Evolutionary conservation across 306 rosid species (phyloP).

Genomic region (Albizia julibrissin): DNA sequence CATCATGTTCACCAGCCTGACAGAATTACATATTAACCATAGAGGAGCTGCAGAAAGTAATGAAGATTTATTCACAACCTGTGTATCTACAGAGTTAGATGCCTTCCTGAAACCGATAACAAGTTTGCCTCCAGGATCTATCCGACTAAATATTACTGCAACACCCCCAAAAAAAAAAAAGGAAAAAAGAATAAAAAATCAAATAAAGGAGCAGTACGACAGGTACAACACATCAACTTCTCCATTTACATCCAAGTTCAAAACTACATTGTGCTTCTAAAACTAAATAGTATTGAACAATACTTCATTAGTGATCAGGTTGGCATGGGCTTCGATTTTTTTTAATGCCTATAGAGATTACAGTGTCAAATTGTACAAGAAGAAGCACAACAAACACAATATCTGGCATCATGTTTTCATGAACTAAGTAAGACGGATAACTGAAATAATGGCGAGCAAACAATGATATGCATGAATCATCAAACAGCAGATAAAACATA

Average conservation of each 20-base stretch:
- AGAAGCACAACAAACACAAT: not conserved
- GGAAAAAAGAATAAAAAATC: no score
- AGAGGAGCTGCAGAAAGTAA: conserved; percentile 23
- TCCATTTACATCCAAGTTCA: conserved; percentile 14
- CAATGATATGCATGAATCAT: not conserved
- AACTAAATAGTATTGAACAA: not conserved
- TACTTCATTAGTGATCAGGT: conserved; percentile 8
- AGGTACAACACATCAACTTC: not conserved
- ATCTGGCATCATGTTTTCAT: not conserved
- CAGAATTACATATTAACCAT: conserved; percentile 2
- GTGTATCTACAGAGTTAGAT: conserved; percentile 55
- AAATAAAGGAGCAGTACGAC: conserved; percentile 20
- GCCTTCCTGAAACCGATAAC: conserved; percentile 93
- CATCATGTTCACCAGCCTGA: conserved; percentile 25
- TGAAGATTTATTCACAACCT: conserved; percentile 50
- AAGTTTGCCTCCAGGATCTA: conserved; percentile 93
- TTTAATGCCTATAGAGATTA: conserved; percentile 1
- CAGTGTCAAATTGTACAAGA: not conserved
- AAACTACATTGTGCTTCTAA: not conserved
- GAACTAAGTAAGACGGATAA: not conserved
- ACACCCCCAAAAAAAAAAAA: not conserved
- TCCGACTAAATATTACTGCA: conserved; percentile 94
- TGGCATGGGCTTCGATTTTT: not conserved
- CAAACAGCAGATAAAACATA: not conserved
- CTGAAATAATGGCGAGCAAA: not conserved